Conservation (phyloP, 306 rosid genomes). For the Luffa aegyptiaca region DNA sequence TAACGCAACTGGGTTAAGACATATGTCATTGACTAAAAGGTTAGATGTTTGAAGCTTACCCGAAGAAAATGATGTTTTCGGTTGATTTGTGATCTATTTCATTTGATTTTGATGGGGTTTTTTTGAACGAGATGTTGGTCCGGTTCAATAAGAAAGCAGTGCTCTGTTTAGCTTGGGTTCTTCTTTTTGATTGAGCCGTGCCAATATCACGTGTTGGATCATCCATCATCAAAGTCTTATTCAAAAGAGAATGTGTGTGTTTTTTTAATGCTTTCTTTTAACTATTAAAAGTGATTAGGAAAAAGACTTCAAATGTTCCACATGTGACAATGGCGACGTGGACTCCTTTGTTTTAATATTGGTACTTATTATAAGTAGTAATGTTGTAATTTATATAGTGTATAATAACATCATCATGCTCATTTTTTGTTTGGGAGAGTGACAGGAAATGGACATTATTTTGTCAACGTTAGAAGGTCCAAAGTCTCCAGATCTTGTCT, state of each 20-base stretch:
- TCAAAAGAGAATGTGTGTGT: neutral
- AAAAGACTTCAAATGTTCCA: neutral
- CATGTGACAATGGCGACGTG: neutral
- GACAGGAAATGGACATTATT: neutral
- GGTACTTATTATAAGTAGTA: neutral
- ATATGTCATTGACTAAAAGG: neutral
- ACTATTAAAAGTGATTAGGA: neutral
- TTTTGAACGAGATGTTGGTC: constrained; percentile 90
- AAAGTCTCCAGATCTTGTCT: neutral
- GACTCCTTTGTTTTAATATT: neutral
- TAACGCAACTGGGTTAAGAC: neutral
- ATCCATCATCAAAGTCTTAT: neutral
- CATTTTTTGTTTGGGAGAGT: neutral
- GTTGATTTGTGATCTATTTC: neutral
- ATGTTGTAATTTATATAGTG: neutral
- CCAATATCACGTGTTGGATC: constrained; percentile 84
- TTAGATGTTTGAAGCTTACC: neutral
- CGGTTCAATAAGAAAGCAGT: constrained; percentile 93
- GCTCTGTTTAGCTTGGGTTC: constrained; percentile 26
- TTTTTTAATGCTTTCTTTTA: too few relatives aligned
- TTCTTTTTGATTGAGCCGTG: constrained; percentile 97
- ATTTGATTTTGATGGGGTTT: neutral
- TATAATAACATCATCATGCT: neutral
- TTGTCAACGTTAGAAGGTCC: neutral
- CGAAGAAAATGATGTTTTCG: too few relatives aligned